Evolutionary conservation across 2,329 filamentous ascomycete genomes (phyloP), one percentile per base, ranked within the genome.

Genomic region (Fusarium nelsonii): DNA sequence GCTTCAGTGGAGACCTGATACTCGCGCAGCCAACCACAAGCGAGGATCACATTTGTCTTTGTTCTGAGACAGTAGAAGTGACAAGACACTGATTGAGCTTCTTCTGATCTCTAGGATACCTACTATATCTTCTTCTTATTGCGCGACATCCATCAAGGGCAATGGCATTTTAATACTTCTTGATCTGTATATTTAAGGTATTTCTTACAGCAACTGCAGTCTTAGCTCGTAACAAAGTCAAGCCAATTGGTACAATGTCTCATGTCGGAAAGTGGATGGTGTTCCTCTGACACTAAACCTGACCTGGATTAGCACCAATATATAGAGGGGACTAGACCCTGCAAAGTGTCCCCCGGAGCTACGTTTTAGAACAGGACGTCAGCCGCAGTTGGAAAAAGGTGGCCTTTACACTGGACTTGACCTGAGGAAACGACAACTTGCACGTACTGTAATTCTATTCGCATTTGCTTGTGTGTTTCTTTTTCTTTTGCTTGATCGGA

Each of bases 311-410:
- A 70, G 68, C 43, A 49, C 39, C 20, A 16, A 57, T 32, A 36
- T 32, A 46, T 39, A 26, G 41, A 67, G 46, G 55, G 63, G 33
- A 50, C 51, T 60, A 56, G 49, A 65, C 66, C 66, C 58, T 65
- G 54, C 36, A 53, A 59, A 52, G 44, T 46, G 39, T 6, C 37
- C 66, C 52, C 58, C 53, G 45, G 52, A 68, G 52, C 57, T 63
- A 69, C 41, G 49, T 70, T 60, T 65, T 65, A 30, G 46, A 65
- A 60, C 32, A 69, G 67, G 61, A 65, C 63, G 61, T 70, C 63
- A 70, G 67, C 67, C 63, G 68, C 58, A 70, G 68, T 58, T 43
- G 68, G 63, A 70, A 70, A 70, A 70, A 70, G 67, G 68, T 70
- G 68, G 68, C 68, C 68, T 70, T 70, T 67, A 58, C 36, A 67